Conservation (phyloP, 768 basidiomycete species). For the Termitomyces sp. region DNA sequence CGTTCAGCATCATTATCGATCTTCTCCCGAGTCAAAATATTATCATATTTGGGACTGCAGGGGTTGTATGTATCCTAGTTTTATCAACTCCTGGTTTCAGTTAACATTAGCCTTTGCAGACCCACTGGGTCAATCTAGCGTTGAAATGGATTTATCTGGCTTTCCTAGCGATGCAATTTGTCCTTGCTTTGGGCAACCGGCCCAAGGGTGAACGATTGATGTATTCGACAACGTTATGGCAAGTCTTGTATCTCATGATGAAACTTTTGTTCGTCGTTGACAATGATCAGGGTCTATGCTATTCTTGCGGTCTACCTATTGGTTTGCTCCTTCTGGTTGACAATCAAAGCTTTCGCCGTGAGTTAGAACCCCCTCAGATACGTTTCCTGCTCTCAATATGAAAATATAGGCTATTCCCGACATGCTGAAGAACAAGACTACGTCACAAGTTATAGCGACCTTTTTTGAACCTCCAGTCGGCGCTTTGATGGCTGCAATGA, state of each 20-base stretch:
- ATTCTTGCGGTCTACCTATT: slow-evolving; percentile 79
- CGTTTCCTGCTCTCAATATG: neutral
- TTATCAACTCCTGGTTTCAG: neutral
- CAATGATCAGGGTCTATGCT: slow-evolving; percentile 66
- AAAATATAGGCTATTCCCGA: slow-evolving; percentile 44
- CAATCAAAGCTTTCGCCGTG: slow-evolving; percentile 73
- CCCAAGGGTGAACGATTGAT: slow-evolving; percentile 83
- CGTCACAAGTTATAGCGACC: slow-evolving; percentile 41
- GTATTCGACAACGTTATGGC: slow-evolving; percentile 74
- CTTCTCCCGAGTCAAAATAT: slow-evolving; percentile 55
- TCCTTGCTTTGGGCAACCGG: slow-evolving; percentile 65
- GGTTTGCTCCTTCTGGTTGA: slow-evolving; percentile 82
- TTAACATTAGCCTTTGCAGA: slow-evolving; percentile 35
- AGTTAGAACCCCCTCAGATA: slow-evolving; percentile 12
- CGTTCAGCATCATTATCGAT: slow-evolving; percentile 94
- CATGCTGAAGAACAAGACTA: slow-evolving; percentile 41
- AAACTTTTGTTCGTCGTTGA: slow-evolving; percentile 4
- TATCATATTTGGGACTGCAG: slow-evolving; percentile 65
- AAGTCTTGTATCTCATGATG: slow-evolving; percentile 14
- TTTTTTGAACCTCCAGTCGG: slow-evolving; percentile 78
- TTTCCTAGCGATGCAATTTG: slow-evolving; percentile 72
- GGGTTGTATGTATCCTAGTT: slow-evolving; percentile 45
- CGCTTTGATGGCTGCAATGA: slow-evolving; percentile 78
- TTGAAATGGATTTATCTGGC: slow-evolving; percentile 86
- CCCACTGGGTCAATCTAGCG: slow-evolving; percentile 80